Conservation (phyloP, 257 asterid species). For the Datura wrightii region DNA sequence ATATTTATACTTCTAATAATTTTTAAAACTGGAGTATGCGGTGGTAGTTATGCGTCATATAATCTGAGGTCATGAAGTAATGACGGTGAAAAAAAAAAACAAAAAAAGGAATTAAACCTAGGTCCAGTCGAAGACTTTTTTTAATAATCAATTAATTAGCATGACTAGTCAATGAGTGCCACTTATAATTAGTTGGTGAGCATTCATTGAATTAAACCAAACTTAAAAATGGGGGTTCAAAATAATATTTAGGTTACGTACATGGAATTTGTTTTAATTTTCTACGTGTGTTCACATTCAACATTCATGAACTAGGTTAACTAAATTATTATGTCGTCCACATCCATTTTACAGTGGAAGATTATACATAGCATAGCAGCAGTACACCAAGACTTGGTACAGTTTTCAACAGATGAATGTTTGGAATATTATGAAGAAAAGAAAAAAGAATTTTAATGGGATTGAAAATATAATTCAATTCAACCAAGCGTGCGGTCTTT, state of each 20-base stretch:
- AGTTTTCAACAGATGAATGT: not conserved
- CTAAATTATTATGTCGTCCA: slow-evolving; percentile 21
- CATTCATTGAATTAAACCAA: slow-evolving; percentile 34
- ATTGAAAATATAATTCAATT: slow-evolving; percentile 1
- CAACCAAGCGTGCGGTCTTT: slow-evolving; percentile 32
- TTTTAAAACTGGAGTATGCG: not conserved
- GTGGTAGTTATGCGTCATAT: not conserved
- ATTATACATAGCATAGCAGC: not conserved
- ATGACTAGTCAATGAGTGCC: not conserved
- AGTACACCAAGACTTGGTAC: slow-evolving; percentile 13
- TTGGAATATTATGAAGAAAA: not conserved
- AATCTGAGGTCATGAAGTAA: slow-evolving; percentile 9
- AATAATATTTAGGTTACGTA: not conserved
- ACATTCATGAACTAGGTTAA: slow-evolving; percentile 26
- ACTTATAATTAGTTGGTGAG: slow-evolving; percentile 26
- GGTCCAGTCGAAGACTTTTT: not conserved
- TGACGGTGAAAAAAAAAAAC: slow-evolving; percentile 15
- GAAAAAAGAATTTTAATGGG: not conserved
- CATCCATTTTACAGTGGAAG: slow-evolving; percentile 1
- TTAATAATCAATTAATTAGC: not conserved
- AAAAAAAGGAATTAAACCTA: not conserved
- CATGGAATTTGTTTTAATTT: slow-evolving; percentile 20
- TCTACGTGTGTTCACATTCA: slow-evolving; percentile 32
- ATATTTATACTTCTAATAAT: too few species aligned
- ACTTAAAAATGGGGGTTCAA: too few species aligned